Evolutionary conservation across 2,329 filamentous ascomycete genomes (phyloP), one percentile per base, ranked within the genome.

Genomic region (Chaetomium sp.): DNA sequence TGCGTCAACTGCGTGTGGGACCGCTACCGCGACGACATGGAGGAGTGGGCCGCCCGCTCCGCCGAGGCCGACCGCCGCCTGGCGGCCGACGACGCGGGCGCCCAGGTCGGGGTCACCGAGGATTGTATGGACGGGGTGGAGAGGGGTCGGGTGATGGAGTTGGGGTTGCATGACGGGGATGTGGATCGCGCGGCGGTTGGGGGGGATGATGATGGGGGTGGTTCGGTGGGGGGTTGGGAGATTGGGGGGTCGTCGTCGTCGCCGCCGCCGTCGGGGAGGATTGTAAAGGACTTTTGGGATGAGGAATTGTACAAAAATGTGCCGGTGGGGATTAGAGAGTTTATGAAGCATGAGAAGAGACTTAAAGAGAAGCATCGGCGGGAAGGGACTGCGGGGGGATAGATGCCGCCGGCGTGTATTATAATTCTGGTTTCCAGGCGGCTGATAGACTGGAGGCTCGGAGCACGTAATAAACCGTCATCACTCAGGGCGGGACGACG

Each of bases 1-100:
- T 99, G 95, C 75, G 94, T 97, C 57, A 93, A 98, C 76, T 99
- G 95, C 76, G 95, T 98, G 2, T 98, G 93, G 93, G 93, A 97
- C 72, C 82, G 87, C 60, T 98, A 89, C 77, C 85, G 93, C 9
- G 94, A 99, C 70, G 95, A 98, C 60, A 83, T 98, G 78, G 93
- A 98, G 76, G 90, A 91, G 64, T 98, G 93, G 92, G 90, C 88
- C 4, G 79, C 81, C 16, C 84, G 87, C 65, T 85, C 84, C 42
- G 79, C 81, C 4, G 84, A 89, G 73, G 92, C 92, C 0, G 84
- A 88, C 71, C 74, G 74, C 42, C 82, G 83, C 53, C 71, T 88
- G 65, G 74, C 75, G 42, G 76, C 76, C 16, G 73, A 78, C 65
- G 75, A 78, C 53, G 70, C 69, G 4, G 73, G 71, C 0, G 65